phyloP scores from a whole-genome alignment of 306 rosid genomes.

The Potentilla sterilis region DNA sequence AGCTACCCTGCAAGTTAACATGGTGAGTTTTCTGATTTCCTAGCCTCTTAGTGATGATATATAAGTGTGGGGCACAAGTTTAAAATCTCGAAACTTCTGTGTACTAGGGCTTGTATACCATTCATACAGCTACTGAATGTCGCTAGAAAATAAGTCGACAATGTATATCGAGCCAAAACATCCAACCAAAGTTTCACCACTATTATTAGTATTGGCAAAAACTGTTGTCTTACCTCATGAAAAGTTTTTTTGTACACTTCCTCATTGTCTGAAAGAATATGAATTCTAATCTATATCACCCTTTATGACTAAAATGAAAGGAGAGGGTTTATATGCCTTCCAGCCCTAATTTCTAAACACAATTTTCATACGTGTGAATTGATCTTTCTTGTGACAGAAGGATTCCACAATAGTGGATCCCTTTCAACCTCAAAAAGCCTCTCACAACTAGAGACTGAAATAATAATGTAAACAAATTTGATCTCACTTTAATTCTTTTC shows the following conservation, averaged over 20 bases:
- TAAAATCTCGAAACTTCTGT: too few species aligned
- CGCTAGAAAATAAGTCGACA: background rate
- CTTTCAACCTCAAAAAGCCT: constrained; percentile 41
- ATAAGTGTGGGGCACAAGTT: too few species aligned
- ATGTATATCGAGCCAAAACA: background rate
- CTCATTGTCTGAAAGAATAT: constrained; percentile 15
- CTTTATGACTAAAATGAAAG: constrained; percentile 21
- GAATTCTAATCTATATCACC: constrained; percentile 8
- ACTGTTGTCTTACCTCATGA: background rate
- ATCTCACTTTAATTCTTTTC: constrained; percentile 21
- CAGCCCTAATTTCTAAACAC: constrained; percentile 15
- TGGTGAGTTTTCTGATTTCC: background rate
- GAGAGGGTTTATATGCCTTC: constrained; percentile 9
- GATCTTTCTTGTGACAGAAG: constrained; percentile 38
- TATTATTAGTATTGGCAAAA: background rate
- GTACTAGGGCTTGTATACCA: too few species aligned
- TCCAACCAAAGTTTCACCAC: background rate
- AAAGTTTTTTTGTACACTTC: background rate
- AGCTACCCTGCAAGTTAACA: background rate
- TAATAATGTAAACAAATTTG: constrained; percentile 21
- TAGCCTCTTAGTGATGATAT: background rate
- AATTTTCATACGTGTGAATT: background rate
- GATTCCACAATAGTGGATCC: constrained; percentile 45
- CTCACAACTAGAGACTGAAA: constrained; percentile 21
- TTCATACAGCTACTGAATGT: too few species aligned